Evolutionary conservation across 495 filamentous ascomycete species (phyloP).

Genomic region (Hyaloscypha finlandica): DNA sequence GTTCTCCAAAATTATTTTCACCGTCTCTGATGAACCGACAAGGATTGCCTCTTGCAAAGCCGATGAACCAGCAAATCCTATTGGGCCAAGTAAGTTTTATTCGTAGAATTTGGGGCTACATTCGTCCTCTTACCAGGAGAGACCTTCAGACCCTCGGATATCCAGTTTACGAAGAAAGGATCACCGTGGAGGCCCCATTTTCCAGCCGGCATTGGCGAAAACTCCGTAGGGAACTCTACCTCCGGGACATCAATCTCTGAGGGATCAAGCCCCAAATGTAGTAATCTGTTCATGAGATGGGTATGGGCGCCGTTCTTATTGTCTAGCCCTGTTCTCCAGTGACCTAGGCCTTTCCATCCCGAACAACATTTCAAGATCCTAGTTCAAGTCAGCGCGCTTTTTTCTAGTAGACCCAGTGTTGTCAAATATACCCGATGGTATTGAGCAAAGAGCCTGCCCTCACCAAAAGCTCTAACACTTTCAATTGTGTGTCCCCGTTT

Average conservation of each 20-base stretch:
- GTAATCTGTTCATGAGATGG: not conserved
- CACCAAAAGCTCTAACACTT: too few species aligned
- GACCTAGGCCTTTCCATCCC: too few species aligned
- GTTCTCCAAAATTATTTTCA: not conserved
- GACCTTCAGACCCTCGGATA: slow-evolving; percentile 5
- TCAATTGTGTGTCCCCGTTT: too few species aligned
- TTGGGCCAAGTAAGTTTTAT: not conserved
- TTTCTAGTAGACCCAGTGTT: too few species aligned
- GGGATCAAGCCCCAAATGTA: not conserved
- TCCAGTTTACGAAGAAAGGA: slow-evolving; percentile 17
- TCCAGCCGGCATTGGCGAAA: too few species aligned
- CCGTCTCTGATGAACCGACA: not conserved
- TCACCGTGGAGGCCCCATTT: not conserved
- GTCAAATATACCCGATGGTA: not conserved
- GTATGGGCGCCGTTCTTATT: not conserved
- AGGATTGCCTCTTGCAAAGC: not conserved
- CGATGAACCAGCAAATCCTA: not conserved
- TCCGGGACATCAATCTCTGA: not conserved
- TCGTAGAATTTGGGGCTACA: not conserved
- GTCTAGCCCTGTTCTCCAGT: too few species aligned
- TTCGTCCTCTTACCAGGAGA: slow-evolving; percentile 9
- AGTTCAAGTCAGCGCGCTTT: too few species aligned
- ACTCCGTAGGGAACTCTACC: too few species aligned
- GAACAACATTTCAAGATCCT: too few species aligned
- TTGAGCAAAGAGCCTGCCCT: slow-evolving; percentile 6